Evolutionary conservation across 164 flowering plant genomes (phyloP), one percentile per base, ranked within the genome.

Genomic region (Annona cherimola): DNA sequence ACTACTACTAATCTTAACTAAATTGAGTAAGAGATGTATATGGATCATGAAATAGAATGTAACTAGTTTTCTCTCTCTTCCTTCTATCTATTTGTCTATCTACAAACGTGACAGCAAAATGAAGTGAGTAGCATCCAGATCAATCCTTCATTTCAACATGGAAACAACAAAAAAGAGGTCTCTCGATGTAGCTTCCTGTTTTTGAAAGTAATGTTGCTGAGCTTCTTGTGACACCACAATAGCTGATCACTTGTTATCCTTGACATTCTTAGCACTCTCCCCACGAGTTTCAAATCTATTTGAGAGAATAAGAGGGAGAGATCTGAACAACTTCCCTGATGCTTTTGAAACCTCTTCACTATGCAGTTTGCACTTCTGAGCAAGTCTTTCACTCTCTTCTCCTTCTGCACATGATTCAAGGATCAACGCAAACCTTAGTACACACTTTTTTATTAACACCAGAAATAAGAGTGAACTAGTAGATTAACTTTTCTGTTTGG

Each of bases 261-360:
- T n/a, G 87, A 77, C 95, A 94, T 83, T 39, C 61, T 83, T 1
- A 92, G 80, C n/a, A 91, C 96, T 61, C 97, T 86, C 9, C 84
- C 77, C 11, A 94, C 84, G 71, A 94, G 66, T 73, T 71, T 86
- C 77, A 91, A 26, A 70, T 91, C 97, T 0, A 92, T 84, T 61
- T 82, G 88, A 4, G 94, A 85, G 39, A 83, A 65, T 42, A 89
- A 75, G 11, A 84, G 2, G 4, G 69, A 75, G 5, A 67, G 77
- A 68, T 79, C 71, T 50, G 77, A 44, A 19, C 76, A 26, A 26
- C 74, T 77, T 70, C 63, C 68, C 5, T 81, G 74, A 0, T 79
- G 83, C 83, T 88, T 92, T 42, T 86, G 86, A 20, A 94, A 80
- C 78, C 69, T 89, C 90, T 82, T 92, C 62, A 82, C 86, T 69